Conservation (phyloP, 192 early-diverging fungal species). For the Kappamyces sp. region DNA sequence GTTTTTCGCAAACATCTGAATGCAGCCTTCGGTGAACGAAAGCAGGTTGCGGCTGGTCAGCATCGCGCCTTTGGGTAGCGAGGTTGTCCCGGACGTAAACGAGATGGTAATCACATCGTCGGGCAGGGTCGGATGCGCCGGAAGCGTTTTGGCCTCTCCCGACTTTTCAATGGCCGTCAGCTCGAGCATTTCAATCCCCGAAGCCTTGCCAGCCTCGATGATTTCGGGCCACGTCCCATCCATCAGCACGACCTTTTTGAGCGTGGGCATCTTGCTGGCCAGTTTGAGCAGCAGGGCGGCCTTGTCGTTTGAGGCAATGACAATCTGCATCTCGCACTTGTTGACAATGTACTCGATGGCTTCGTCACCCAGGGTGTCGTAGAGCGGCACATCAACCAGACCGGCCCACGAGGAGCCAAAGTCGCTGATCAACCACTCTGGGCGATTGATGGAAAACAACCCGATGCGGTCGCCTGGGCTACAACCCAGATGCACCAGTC, state of each 20-base stretch:
- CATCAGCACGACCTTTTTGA: conserved; percentile 43
- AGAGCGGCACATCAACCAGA: conserved; percentile 67
- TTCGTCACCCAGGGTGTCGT: conserved; percentile 68
- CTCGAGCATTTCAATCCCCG: conserved; percentile 1
- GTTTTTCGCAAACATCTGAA: not conserved
- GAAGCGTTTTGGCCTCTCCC: not conserved
- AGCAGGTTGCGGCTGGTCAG: conserved; percentile 78
- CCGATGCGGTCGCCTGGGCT: conserved; percentile 46
- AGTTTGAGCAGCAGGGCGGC: conserved; percentile 24
- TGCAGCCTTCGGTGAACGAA: conserved; percentile 6
- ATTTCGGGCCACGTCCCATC: conserved; percentile 28
- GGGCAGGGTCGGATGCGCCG: not conserved
- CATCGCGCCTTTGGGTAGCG: conserved; percentile 77
- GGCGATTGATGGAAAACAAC: conserved; percentile 66
- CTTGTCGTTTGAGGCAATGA: conserved; percentile 52
- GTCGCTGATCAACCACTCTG: conserved; percentile 71
- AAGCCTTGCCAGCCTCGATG: conserved; percentile 22
- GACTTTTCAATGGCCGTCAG: conserved; percentile 8
- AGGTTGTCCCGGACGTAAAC: conserved; percentile 60
- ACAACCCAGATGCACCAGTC: conserved; percentile 36
- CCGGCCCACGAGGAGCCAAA: conserved; percentile 55
- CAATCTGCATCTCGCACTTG: conserved; percentile 57
- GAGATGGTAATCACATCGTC: conserved; percentile 18
- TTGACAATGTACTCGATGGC: conserved; percentile 69
- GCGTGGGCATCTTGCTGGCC: conserved; percentile 30